Evolutionary conservation across 2,329 filamentous ascomycete genomes (phyloP), one percentile per base, ranked within the genome.

Genomic region (Biscogniauxia mediterranea): DNA sequence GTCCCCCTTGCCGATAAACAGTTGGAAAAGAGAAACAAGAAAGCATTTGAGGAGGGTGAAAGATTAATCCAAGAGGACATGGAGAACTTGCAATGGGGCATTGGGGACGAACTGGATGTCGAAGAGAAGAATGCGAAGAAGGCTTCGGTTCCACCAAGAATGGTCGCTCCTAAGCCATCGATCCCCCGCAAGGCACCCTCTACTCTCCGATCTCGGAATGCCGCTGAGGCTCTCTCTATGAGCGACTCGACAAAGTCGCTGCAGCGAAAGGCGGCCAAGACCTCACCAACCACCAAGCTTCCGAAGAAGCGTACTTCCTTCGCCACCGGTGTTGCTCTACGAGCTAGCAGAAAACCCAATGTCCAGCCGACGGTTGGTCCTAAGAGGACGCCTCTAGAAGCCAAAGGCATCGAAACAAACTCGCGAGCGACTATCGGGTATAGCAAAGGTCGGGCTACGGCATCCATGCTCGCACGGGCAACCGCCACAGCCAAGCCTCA

Each of bases 371-470:
- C 75, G 5, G 68, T 76, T 5, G 76, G 81, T 2, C 76, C 79
- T 7, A 83, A 83, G 62, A 73, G 76, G 54, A 76, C 81, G 0
- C 80, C 81, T 9, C 80, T 85, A 67, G 85, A 87, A 54, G 84
- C 86, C 65, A 82, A 82, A 8, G 80, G 84, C 11, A 88, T 89
- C 1, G 82, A 85, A 21, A 85, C 85, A 5, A 87, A 87, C 5
- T 96, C 93, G 1, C 86, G 88, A 64, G 93, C 87, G 59, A 97
- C 93, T 0, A 83, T 97, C 51, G 93, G 93, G 17, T 97, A 96
- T 73, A 91, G 85, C 59, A 92, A 90, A 74, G 93, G 93, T 38
- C 85, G 91, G 38, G 78, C 79, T 50, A 79, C 79, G 4, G 79
- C 82, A 4, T 82, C 80, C 1, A 80, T 80, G 0, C 74, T 82